phyloP scores from a whole-genome alignment of 176 grass and related monocot species.

The Zea luxurians region DNA sequence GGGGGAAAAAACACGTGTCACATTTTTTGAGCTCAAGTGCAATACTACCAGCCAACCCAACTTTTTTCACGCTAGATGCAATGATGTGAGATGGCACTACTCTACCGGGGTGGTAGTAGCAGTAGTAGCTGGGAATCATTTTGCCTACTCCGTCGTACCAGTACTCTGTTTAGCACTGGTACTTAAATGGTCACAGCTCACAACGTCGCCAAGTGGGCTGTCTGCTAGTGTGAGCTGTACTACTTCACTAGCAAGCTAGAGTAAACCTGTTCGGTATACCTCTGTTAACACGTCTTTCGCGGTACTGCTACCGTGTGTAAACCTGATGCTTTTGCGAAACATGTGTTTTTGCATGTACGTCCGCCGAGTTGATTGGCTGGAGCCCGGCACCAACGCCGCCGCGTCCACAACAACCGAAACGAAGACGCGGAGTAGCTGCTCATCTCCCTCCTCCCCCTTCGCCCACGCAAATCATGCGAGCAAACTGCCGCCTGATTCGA shows the following conservation, averaged over 20 bases:
- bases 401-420: neutral
- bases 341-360: no score
- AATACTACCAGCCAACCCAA: neutral
- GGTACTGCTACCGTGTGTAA: no score
- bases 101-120: neutral
- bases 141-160: constrained; percentile 13
- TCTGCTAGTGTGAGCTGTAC: constrained; percentile 27
- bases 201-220: neutral
- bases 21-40: neutral
- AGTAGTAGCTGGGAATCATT: constrained; percentile 15
- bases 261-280: neutral
- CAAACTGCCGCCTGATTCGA: constrained; percentile 25
- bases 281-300: neutral
- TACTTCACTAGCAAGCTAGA: neutral
- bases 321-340: no score
- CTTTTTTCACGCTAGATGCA: neutral
- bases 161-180: no score
- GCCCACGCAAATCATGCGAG: constrained; percentile 29
- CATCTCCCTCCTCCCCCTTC: no score
- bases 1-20: neutral
- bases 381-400: neutral
- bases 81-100: constrained; percentile 3
- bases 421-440: no score
- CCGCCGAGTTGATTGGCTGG: neutral
- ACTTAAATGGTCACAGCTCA: no score